Evolutionary conservation across 148 eudicot species (phyloP).

Genomic region (Beta vulgaris): DNA sequence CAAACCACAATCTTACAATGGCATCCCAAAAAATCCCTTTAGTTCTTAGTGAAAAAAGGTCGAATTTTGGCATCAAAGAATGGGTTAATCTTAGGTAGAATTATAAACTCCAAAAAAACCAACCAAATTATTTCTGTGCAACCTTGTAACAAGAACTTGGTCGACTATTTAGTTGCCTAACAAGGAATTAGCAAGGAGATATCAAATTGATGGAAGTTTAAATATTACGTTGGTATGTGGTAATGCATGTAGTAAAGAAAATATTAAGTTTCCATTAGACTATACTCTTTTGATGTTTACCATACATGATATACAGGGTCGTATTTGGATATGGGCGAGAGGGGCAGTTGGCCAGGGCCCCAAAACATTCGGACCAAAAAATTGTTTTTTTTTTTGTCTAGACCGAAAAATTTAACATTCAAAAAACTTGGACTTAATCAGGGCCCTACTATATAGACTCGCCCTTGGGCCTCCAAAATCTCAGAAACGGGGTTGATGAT

Average conservation of each 20-base stretch:
- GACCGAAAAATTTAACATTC: too few species aligned
- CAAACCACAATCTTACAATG: not conserved
- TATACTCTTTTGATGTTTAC: conserved; percentile 2
- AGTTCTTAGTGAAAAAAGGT: not conserved
- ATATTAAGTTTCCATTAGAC: conserved; percentile 17
- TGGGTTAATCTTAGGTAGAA: conserved; percentile 11
- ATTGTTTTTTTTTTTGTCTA: too few species aligned
- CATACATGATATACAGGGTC: too few species aligned
- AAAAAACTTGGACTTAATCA: too few species aligned
- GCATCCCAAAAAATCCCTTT: not conserved
- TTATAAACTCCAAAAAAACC: not conserved
- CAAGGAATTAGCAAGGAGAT: not conserved
- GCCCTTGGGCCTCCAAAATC: too few species aligned
- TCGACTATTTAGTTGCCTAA: not conserved
- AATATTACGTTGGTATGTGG: not conserved
- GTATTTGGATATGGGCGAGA: too few species aligned
- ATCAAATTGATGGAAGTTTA: too few species aligned
- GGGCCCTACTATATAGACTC: too few species aligned
- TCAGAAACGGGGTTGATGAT: too few species aligned
- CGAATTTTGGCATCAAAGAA: conserved; percentile 21
- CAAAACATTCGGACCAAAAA: too few species aligned
- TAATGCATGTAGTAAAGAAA: too few species aligned
- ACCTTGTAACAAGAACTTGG: not conserved
- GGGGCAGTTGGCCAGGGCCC: too few species aligned
- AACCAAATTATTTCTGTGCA: not conserved